Base-by-base conservation (phyloP, 1,139 yeast genomes). In the Taphrina flavorubra region DNA sequence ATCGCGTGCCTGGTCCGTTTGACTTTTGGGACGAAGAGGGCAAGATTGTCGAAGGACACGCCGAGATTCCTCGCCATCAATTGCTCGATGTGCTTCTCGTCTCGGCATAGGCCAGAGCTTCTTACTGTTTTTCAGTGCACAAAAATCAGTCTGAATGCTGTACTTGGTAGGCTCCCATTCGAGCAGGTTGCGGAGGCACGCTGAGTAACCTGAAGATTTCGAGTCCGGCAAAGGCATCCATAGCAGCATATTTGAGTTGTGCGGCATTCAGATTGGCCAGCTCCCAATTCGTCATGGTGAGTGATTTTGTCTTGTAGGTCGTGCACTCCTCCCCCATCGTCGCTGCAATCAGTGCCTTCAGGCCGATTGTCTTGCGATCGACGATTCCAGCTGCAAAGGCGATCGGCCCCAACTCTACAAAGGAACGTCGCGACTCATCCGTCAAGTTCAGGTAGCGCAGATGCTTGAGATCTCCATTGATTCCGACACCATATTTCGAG, bases 211-310 rank as follows among this genome's bases (percentile, higher is more conserved):
- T 7, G 16, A 14, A 58, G 14, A 58, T 44, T 25, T 58, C 53
- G 25, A 58, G 36, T 11, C 47, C 62, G 25, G 62, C 62, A 44
- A 55, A 36, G 10, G 67, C 67, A 36, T 63, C 67, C 67, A 63
- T 63, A 16, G 67, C 55, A 18, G 67, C 67, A 55, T 63, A 63
- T 34, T 18, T 46, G 10, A 44, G 36, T 25, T 63, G 61, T 14
- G 58, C 67, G 1, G 37, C 20, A 10, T n/a, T 34, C 16, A 63
- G 36, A 14, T 55, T 11, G 8, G 36, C 25, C 36, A 44, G 14
- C 31, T 63, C 67, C 67, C 67, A 63, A 25, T 63, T 55, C 11
- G 55, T 63, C 67, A 63, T 63, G 44, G 67, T 63, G 13, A 63
- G 25, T 34, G 34, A 20, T 40, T 63, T 53, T 14, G 67, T 63